Conservation (phyloP, 1,284 basidiomycete species). For the Bjerkandera adusta region DNA sequence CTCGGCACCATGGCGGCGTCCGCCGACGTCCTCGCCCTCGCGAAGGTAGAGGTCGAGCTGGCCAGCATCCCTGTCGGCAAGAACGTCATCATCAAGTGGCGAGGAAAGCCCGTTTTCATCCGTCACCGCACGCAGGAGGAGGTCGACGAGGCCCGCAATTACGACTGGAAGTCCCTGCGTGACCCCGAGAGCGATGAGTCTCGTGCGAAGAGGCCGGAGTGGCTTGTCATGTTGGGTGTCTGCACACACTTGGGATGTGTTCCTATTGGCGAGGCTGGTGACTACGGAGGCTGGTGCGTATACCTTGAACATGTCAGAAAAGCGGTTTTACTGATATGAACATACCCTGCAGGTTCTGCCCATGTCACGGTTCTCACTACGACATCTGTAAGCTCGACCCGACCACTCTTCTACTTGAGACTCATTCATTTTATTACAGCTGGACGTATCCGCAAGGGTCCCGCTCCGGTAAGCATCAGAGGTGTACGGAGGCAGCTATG, state of each 20-base stretch:
- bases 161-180: slow-evolving; percentile 85
- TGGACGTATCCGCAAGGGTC: slow-evolving; percentile 93
- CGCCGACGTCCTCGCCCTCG: slow-evolving; percentile 96
- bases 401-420: slow-evolving; percentile 10
- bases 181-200: slow-evolving; percentile 92
- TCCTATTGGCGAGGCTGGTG: slow-evolving; percentile 96
- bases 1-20: slow-evolving; percentile 96
- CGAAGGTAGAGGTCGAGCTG: slow-evolving; percentile 97
- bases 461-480: slow-evolving; percentile 72
- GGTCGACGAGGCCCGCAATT: slow-evolving; percentile 89
- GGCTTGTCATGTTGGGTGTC: slow-evolving; percentile 97
- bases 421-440: slow-evolving; percentile 45
- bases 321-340: slow-evolving; percentile 14
- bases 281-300: slow-evolving; percentile 92
- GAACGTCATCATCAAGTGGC: slow-evolving; percentile 98
- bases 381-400: slow-evolving; percentile 67
- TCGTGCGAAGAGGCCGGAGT: slow-evolving; percentile 93
- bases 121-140: slow-evolving; percentile 92
- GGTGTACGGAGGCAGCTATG: neutral
- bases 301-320: slow-evolving; percentile 7
- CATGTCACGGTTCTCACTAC: slow-evolving; percentile 98
- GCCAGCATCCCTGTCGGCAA: slow-evolving; percentile 94
- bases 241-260: slow-evolving; percentile 99
- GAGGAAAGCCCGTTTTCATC: slow-evolving; percentile 99
- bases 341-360: slow-evolving; percentile 71